Evolutionary conservation across 192 early-diverging fungal species (phyloP).

Genomic region (Obelidium mucronatum): DNA sequence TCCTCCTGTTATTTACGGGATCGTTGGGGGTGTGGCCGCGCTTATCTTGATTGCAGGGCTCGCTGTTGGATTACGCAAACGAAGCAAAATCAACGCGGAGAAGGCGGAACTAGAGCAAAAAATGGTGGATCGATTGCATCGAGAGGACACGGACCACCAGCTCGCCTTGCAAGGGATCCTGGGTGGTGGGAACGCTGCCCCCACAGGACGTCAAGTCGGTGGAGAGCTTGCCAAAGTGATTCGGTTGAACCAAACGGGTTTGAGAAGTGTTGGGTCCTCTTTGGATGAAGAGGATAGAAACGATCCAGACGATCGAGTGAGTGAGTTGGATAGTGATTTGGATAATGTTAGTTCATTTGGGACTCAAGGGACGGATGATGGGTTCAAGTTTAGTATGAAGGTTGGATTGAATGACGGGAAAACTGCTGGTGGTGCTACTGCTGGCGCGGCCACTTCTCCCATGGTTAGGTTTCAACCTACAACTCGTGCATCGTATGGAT

Average conservation of each 20-base stretch:
- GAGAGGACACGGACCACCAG: slow-evolving; percentile 7
- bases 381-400: slow-evolving; percentile 11
- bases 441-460: background rate
- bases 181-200: background rate
- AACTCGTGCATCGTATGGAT: background rate
- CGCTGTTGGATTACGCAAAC: background rate
- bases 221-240: slow-evolving; percentile 26
- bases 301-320: background rate
- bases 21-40: slow-evolving; percentile 8
- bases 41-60: background rate
- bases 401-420: background rate
- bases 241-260: slow-evolving; percentile 14
- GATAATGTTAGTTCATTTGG: background rate
- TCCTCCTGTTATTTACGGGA: slow-evolving; percentile 1
- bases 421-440: too few species aligned
- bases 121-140: slow-evolving; percentile 12
- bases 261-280: background rate
- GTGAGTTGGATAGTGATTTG: background rate
- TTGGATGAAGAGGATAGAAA: slow-evolving; percentile 4
- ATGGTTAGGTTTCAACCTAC: background rate
- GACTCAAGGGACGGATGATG: background rate
- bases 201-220: slow-evolving; percentile 12
- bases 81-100: background rate
- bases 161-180: slow-evolving; percentile 13
- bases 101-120: slow-evolving; percentile 6